A percentile compares a stretch with the other conserved stretches of the same genome.
Evolutionary conservation across 495 filamentous ascomycete genomes (phyloP).

Genomic region (Neurospora hispaniola): DNA sequence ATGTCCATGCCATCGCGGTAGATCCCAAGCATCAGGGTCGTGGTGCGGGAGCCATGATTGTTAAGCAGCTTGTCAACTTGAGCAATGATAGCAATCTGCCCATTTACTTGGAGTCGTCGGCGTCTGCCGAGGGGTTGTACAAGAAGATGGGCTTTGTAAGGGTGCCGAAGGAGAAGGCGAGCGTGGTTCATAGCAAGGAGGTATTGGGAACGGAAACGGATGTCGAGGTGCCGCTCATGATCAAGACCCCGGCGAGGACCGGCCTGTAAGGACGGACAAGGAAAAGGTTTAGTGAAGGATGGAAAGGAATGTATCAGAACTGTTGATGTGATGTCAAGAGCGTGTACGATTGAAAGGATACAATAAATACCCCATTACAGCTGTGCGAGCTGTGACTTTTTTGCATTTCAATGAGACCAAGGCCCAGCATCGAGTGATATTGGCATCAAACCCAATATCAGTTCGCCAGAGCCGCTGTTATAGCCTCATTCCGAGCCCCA

Average conservation of each 20-base stretch:
- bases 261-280: not conserved
- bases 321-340: not conserved
- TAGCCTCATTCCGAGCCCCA: not conserved
- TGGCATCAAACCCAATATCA: not conserved
- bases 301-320: not conserved
- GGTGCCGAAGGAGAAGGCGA: conserved; percentile 8
- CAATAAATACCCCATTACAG: not conserved
- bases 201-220: conserved; percentile 11
- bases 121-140: conserved; percentile 19
- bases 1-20: conserved; percentile 22
- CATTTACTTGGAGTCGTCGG: conserved; percentile 22
- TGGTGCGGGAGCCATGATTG: conserved; percentile 29
- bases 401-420: not conserved
- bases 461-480: not conserved
- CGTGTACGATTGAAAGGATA: not conserved
- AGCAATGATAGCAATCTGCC: conserved; percentile 27
- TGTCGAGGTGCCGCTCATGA: conserved; percentile 19
- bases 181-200: conserved; percentile 12
- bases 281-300: not conserved
- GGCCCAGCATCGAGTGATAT: not conserved
- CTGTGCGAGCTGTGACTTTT: not conserved
- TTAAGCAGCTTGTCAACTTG: conserved; percentile 30
- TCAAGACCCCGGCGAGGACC: conserved; percentile 11
- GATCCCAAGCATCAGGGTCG: conserved; percentile 28
- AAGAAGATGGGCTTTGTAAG: conserved; percentile 16